These are phyloP conservation scores for Aspergillus leporis DNA, from an alignment of 495 filamentous ascomycete species.

Conservation along the genomic window DNA sequence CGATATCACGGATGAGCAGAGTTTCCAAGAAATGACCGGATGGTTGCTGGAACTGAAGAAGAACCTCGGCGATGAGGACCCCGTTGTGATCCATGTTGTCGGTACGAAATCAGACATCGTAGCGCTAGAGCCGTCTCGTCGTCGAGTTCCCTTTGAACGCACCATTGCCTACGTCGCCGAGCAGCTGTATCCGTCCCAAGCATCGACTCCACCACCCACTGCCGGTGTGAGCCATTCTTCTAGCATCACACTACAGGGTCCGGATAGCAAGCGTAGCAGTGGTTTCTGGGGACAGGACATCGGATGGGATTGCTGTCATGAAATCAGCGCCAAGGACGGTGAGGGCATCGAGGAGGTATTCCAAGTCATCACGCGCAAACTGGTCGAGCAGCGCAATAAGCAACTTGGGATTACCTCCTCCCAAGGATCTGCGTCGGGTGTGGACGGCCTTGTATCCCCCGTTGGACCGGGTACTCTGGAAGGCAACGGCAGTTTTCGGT, in stretches of 20 bases:
- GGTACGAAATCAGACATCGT: slow-evolving; percentile 95
- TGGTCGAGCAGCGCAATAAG: slow-evolving; percentile 86
- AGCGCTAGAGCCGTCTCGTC: slow-evolving; percentile 68
- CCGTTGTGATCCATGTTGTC: slow-evolving; percentile 92
- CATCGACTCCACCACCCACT: slow-evolving; percentile 65
- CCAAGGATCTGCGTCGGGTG: slow-evolving; percentile 18
- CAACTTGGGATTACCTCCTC: slow-evolving; percentile 54
- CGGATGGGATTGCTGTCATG: slow-evolving; percentile 95
- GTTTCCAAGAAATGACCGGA: slow-evolving; percentile 89
- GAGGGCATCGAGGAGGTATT: slow-evolving; percentile 98
- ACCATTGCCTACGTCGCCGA: slow-evolving; percentile 95
- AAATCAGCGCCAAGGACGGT: slow-evolving; percentile 91
- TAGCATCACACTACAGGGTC: slow-evolving; percentile 56
- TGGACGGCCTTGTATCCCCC: slow-evolving; percentile 14
- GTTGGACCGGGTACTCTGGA: slow-evolving; percentile 20
- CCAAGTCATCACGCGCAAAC: slow-evolving; percentile 86
- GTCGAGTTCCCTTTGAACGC: slow-evolving; percentile 87
- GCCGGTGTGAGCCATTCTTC: slow-evolving; percentile 38
- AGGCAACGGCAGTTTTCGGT: slow-evolving; percentile 46
- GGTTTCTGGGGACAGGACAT: slow-evolving; percentile 91
- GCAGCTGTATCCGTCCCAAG: slow-evolving; percentile 69
- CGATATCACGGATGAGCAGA: slow-evolving; percentile 82
- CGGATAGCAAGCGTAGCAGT: slow-evolving; percentile 74
- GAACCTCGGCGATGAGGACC: slow-evolving; percentile 58
- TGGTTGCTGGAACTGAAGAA: slow-evolving; percentile 82